These are phyloP conservation scores for Mycosphaerella arachidis DNA, from an alignment of 2,329 filamentous ascomycete species.

Conservation along the genomic window DNA sequence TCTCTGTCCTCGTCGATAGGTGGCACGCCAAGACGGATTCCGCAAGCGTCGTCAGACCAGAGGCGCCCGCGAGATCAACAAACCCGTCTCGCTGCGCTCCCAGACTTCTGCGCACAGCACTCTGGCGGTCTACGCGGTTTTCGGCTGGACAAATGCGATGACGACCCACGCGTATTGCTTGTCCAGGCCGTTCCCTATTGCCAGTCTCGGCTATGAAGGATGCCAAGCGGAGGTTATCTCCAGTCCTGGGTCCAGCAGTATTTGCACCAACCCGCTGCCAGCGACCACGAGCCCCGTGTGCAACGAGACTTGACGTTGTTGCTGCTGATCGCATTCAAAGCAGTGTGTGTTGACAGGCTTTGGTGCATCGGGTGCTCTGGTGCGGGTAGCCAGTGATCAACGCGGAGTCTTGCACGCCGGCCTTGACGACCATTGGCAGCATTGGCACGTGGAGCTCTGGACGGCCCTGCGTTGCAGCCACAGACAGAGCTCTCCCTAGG, in stretches of 20 bases:
- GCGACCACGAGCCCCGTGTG: slow-evolving; percentile 1
- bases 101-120: not conserved
- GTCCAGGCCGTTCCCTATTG: not conserved
- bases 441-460: slow-evolving; percentile 7
- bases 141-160: not conserved
- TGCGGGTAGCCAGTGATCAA: slow-evolving; percentile 3
- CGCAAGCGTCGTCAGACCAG: not conserved
- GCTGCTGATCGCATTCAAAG: slow-evolving; percentile 9
- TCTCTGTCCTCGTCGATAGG: not conserved
- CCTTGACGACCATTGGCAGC: not conserved
- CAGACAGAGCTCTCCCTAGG: slow-evolving; percentile 1
- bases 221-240: not conserved
- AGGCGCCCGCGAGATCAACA: not conserved
- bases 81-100: not conserved
- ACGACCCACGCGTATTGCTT: not conserved
- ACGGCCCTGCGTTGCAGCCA: slow-evolving; percentile 6
- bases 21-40: not conserved
- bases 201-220: not conserved
- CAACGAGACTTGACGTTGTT: not conserved
- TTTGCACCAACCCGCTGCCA: not conserved
- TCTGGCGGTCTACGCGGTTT: not conserved
- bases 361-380: slow-evolving; percentile 4
- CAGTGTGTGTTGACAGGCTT: slow-evolving; percentile 1
- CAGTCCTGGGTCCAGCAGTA: not conserved
- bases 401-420: slow-evolving; percentile 9